Evolutionary conservation across 345 rosid genomes (phyloP).

Genomic region (Hibiscus tridactylites): DNA sequence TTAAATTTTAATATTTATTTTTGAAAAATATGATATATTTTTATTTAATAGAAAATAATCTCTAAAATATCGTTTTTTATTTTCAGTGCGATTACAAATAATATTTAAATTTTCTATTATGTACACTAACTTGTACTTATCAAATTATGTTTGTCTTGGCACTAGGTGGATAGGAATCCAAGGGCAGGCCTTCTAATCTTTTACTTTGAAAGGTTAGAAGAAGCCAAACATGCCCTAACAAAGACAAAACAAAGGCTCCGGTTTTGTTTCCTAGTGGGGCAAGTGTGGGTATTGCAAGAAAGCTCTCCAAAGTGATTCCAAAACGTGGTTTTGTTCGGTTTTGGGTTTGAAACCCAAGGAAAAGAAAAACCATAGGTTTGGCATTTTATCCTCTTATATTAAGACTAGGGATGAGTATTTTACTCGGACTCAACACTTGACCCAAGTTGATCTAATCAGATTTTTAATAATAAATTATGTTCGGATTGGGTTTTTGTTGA

Average conservation of each 20-base stretch:
- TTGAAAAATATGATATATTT: too few relatives aligned
- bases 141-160: conserved; percentile 10
- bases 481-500: too few relatives aligned
- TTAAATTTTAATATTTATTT: too few relatives aligned
- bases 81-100: too few relatives aligned
- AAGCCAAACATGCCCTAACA: conserved; percentile 63
- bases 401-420: too few relatives aligned
- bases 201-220: conserved; percentile 16
- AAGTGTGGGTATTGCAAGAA: conserved; percentile 12
- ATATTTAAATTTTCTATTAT: too few relatives aligned
- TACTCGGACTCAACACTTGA: too few relatives aligned
- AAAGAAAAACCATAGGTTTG: conserved; percentile 19
- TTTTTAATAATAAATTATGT: too few relatives aligned
- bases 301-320: conserved; percentile 19
- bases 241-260: conserved; percentile 47
- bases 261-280: conserved; percentile 35
- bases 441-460: too few relatives aligned
- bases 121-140: too few relatives aligned
- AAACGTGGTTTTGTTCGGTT: conserved; percentile 14
- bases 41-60: too few relatives aligned
- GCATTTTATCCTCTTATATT: neutral
- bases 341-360: neutral
- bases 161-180: conserved; percentile 42
- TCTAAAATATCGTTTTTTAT: too few relatives aligned
- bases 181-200: conserved; percentile 9